Conservation (phyloP, 805 yeast genomes). For the Saturnispora ahearnii region DNA sequence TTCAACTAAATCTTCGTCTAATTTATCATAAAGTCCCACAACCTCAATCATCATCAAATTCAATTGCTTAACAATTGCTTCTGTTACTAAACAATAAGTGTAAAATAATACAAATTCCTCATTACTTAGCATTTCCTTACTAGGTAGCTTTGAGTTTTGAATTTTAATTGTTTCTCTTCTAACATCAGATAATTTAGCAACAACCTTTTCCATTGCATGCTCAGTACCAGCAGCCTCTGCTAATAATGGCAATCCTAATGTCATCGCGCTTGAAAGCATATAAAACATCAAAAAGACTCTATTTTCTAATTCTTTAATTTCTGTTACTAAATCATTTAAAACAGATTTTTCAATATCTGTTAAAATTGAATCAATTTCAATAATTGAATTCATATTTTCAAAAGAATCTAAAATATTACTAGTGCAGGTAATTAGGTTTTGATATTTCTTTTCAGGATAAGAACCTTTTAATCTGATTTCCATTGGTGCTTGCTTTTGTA, state of each 20-base stretch:
- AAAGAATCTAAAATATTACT: conserved; percentile 63
- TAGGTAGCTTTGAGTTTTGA: conserved; percentile 16
- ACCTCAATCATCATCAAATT: conserved; percentile 46
- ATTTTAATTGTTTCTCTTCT: conserved; percentile 28
- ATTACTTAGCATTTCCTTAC: conserved; percentile 34
- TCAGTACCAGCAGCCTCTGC: conserved; percentile 68
- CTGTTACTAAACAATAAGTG: conserved; percentile 64
- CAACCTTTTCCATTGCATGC: conserved; percentile 61
- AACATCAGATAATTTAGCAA: conserved; percentile 54
- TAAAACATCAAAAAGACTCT: conserved; percentile 69
- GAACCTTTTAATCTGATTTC: conserved; percentile 70
- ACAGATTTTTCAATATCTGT: conserved; percentile 47
- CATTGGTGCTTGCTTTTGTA: conserved; percentile 62
- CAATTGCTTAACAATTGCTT: conserved; percentile 57
- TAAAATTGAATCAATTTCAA: conserved; percentile 50
- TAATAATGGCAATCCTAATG: conserved; percentile 70
- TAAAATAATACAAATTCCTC: conserved; percentile 73
- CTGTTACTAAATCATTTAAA: conserved; percentile 43
- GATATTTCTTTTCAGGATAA: conserved; percentile 49
- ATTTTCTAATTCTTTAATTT: conserved; percentile 61
- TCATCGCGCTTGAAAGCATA: conserved; percentile 67
- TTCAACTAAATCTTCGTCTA: conserved; percentile 53
- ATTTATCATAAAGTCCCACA: conserved; percentile 54
- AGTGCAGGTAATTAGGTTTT: conserved; percentile 43
- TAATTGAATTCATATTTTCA: conserved; percentile 63